phyloP scores from a whole-genome alignment of 306 rosid genomes.

The Malus fusca region DNA sequence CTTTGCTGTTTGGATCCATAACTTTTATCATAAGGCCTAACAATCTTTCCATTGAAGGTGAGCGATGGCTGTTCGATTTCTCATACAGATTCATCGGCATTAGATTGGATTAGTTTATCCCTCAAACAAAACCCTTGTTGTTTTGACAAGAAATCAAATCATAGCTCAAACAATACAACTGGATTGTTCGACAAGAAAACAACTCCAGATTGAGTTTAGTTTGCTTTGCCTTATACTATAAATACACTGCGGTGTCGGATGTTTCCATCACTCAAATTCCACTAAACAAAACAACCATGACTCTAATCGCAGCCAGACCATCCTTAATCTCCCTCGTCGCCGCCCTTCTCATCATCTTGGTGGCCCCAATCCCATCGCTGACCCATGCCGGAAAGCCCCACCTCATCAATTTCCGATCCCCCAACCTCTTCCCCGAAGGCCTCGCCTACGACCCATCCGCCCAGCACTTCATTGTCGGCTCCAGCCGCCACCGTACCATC shows the following conservation, averaged over 20 bases:
- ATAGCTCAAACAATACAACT: too few relatives aligned
- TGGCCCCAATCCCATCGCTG: constrained; percentile 3
- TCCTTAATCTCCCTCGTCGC: not conserved
- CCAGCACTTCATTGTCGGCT: constrained; percentile 66
- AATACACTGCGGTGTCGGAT: not conserved
- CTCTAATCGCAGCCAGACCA: not conserved
- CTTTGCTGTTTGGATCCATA: too few relatives aligned
- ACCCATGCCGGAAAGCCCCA: constrained; percentile 36
- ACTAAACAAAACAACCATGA: not conserved
- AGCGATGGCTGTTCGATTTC: too few relatives aligned
- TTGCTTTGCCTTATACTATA: not conserved
- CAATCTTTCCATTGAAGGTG: too few relatives aligned
- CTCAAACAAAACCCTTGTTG: not conserved
- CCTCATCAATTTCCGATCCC: constrained; percentile 62
- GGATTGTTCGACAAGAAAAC: constrained; percentile 11
- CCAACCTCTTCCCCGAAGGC: constrained; percentile 68
- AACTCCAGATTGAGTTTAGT: not conserved
- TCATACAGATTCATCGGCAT: too few relatives aligned
- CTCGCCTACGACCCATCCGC: constrained; percentile 57
- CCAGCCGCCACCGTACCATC: constrained; percentile 45
- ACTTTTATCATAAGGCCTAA: too few relatives aligned
- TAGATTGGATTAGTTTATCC: too few relatives aligned
- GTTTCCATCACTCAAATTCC: not conserved
- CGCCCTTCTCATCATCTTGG: constrained; percentile 13
- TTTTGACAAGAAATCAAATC: constrained; percentile 8